phyloP scores from a whole-genome alignment of 805 yeast species.

The Starmerella scarabaei region DNA sequence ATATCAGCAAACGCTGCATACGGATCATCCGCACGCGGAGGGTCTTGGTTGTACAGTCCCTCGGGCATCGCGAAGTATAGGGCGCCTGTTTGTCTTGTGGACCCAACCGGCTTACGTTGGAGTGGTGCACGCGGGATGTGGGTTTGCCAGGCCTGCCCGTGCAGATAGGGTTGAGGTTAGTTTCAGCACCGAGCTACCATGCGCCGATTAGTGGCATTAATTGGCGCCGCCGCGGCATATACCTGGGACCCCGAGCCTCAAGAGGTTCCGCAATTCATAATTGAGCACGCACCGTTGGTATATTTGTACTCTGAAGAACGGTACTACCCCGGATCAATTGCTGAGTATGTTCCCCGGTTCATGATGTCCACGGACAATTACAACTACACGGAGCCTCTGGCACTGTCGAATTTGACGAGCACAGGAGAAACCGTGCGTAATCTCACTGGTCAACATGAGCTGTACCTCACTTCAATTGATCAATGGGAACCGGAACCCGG shows the following conservation, averaged over 20 bases:
- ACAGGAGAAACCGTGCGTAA: constrained; percentile 16
- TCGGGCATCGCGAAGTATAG: constrained; percentile 12
- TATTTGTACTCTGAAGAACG: constrained; percentile 79
- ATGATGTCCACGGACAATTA: constrained; percentile 40
- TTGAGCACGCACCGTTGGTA: constrained; percentile 48
- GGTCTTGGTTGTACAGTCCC: constrained; percentile 2
- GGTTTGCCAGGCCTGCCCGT: no score
- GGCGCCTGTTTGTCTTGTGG: no score
- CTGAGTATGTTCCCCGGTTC: constrained; percentile 55
- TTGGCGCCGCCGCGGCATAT: background rate
- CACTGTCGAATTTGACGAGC: constrained; percentile 7
- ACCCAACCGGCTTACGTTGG: no score
- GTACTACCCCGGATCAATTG: constrained; percentile 73
- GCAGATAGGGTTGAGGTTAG: no score
- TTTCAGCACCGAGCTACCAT: no score
- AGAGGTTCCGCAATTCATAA: constrained; percentile 24
- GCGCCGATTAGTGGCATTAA: background rate
- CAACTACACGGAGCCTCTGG: constrained; percentile 24
- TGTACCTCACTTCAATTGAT: constrained; percentile 51
- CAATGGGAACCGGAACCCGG: constrained; percentile 53
- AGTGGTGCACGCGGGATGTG: no score
- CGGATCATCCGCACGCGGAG: constrained; percentile 9
- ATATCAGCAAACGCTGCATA: constrained; percentile 27
- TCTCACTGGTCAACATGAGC: constrained; percentile 27
- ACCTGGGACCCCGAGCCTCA: constrained; percentile 1